Conservation (phyloP, 345 rosid genomes). For the Schrenkiella parvula region DNA sequence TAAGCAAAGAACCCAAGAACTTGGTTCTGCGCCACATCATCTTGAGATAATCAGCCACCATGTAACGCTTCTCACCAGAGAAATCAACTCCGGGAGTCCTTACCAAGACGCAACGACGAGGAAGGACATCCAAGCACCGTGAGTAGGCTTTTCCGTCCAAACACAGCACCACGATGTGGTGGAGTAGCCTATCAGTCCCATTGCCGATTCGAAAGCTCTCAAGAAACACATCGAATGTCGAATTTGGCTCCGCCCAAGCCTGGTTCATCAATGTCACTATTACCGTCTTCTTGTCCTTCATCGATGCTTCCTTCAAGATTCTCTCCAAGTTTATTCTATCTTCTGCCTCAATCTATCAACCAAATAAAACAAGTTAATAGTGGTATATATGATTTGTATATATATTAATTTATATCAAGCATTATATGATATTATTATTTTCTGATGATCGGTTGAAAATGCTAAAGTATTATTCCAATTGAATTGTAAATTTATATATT, state of each 20-base stretch:
- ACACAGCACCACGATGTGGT: slow-evolving; percentile 44
- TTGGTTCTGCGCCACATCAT: slow-evolving; percentile 68
- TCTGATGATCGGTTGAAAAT: no score
- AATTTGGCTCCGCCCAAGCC: slow-evolving; percentile 51
- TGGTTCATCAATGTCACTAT: slow-evolving; percentile 48
- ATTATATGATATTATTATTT: no score
- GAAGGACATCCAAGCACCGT: slow-evolving; percentile 42
- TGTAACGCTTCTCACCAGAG: slow-evolving; percentile 38
- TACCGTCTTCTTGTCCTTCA: slow-evolving; percentile 41
- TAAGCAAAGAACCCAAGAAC: slow-evolving; percentile 40
- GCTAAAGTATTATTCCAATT: no score
- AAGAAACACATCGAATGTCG: slow-evolving; percentile 48
- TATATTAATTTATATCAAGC: no score
- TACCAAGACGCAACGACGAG: slow-evolving; percentile 34
- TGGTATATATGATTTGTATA: no score
- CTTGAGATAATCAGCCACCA: slow-evolving; percentile 40
- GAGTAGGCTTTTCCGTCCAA: slow-evolving; percentile 43
- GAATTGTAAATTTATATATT: no score
- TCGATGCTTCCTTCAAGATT: slow-evolving; percentile 8
- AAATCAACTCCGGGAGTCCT: slow-evolving; percentile 25
- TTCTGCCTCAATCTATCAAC: background rate
- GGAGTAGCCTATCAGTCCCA: slow-evolving; percentile 36
- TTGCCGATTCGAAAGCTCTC: slow-evolving; percentile 44
- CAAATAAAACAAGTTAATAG: background rate
- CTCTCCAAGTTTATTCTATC: background rate